Evolutionary conservation across 1,284 basidiomycete genomes (phyloP), one percentile per base, ranked within the genome.

Genomic region (Xerocomus subilludens): DNA sequence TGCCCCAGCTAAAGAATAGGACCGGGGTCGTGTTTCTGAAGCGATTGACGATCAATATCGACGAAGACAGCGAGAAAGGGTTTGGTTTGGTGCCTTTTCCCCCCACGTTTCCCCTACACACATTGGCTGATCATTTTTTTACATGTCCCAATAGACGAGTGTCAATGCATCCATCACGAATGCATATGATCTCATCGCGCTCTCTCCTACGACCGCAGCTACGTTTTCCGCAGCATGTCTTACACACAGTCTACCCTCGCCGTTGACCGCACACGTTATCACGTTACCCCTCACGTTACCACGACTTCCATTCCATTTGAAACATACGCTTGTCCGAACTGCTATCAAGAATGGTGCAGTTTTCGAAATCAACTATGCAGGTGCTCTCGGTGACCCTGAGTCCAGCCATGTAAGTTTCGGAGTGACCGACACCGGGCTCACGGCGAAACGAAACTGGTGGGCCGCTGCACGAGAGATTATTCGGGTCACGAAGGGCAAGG

Each of bases 281-380:
- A 88, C 92, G 0, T 86, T 97, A 35, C 95, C 96, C 25, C 88
- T 96, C n/a, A 92, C 93, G 0, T 86, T 91, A 1, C 92, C 94
- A 0, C 91, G 94, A 6, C 88, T 96, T 1, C 92, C 94, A 0
- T 96, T 94, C 82, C 89, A 93, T 78, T 87, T 97, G 76, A 95
- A 94, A 80, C 93, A 95, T 76, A 95, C 94, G 0, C 88, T 95
- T 60, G 89, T 97, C 51, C 90, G 93, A 60, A 92, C 93, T 0
- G 94, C 96, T 1, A 87, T 96, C 23, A 92, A 93, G 78, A 94
- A 95, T 76, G 96, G 96, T 13, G 92, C 92, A 0, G 92, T 92
- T 0, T 96, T 97, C 79, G 96, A 97, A 82, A 89, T 97, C 65
- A 88, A 87, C 73, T 96, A 97, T 77, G 89, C 90, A 0, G 93